phyloP scores from a whole-genome alignment of 805 yeast genomes.

The Pichia exigua region DNA sequence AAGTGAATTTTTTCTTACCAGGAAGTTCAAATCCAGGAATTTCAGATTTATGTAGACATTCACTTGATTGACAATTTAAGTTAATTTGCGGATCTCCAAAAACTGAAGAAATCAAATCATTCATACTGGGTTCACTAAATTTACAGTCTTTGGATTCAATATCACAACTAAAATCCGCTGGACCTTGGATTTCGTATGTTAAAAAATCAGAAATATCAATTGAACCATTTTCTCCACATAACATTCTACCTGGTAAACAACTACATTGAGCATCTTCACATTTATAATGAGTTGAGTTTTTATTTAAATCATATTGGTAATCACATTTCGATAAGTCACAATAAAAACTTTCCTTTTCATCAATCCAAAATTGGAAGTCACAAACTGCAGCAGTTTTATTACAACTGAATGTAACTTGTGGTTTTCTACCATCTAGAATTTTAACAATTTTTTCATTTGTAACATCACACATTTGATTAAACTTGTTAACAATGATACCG shows the following conservation, averaged over 20 bases:
- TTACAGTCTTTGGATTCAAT: constrained; percentile 51
- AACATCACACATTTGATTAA: constrained; percentile 91
- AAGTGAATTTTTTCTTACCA: constrained; percentile 35
- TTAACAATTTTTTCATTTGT: constrained; percentile 81
- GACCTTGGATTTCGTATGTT: constrained; percentile 83
- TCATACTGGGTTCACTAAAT: constrained; percentile 94
- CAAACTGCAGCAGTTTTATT: constrained; percentile 57
- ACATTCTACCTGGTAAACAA: constrained; percentile 86
- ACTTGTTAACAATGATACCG: constrained; percentile 73
- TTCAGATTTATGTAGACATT: constrained; percentile 86
- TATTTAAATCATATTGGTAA: constrained; percentile 51
- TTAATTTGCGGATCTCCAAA: constrained; percentile 94
- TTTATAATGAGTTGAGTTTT: constrained; percentile 65
- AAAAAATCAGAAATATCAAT: constrained; percentile 91
- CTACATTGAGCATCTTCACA: constrained; percentile 78
- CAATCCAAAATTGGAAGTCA: constrained; percentile 96
- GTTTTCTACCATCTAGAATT: constrained; percentile 69
- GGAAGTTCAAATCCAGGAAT: constrained; percentile 86
- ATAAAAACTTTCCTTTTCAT: constrained; percentile 78
- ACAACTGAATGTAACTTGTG: constrained; percentile 91
- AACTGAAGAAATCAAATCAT: constrained; percentile 78
- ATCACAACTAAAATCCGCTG: constrained; percentile 87
- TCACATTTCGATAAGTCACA: constrained; percentile 76
- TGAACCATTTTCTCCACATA: constrained; percentile 91
- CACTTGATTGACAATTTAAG: constrained; percentile 74